Base-by-base conservation (phyloP, 78 protist species). In the Dictyostelium intermedium region DNA sequence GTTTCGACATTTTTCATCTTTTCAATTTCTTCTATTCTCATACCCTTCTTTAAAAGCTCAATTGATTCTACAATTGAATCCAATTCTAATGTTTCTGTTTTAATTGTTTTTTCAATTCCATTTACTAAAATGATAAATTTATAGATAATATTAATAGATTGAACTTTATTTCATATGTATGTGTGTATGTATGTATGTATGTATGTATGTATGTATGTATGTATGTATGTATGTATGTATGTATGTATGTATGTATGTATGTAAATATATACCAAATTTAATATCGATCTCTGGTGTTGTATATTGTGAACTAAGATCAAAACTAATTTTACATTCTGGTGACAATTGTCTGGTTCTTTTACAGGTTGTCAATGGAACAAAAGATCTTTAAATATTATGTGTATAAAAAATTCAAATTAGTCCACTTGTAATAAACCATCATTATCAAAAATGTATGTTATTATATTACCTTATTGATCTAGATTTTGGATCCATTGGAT, bases 11-110 rank as follows among this genome's bases (percentile, higher is more conserved):
- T 47, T 23, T 41, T 39, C 39, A 43, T 61, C 1, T 39, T 45
- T 43, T 89, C 73, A 23, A 89, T 80, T 70, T 89, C 94, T 13
- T 89, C 94, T 14, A 89, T 50, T 80, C 50, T 89, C 3, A 89
- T 32, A 79, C 76, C 6, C 10, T 69, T 63, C 72, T 89, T 89
- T 32, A 53, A 79, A 37, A 63, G 66, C 35, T 89, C 83, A 20
- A 89, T 81, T 35, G 87, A 32, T n/a, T 89, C 87, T 2, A 89
- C 60, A 69, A 89, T 89, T 50, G 61, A 84, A 8, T 30, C 3
- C 35, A 61, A 27, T 10, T 80, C 73, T 16, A 89, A 34, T 32
- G 43, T 80, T 39, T 60, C 37, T 63, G 94, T 89, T 11, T 79
- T 79, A 34, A 89, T 78, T 5, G 83, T 23, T 72, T 89, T 85